Percentiles rank a stretch among this genome's conserved stretches.
Conservation (phyloP, 78 protist species). For the Dictyostelium citrinum region DNA sequence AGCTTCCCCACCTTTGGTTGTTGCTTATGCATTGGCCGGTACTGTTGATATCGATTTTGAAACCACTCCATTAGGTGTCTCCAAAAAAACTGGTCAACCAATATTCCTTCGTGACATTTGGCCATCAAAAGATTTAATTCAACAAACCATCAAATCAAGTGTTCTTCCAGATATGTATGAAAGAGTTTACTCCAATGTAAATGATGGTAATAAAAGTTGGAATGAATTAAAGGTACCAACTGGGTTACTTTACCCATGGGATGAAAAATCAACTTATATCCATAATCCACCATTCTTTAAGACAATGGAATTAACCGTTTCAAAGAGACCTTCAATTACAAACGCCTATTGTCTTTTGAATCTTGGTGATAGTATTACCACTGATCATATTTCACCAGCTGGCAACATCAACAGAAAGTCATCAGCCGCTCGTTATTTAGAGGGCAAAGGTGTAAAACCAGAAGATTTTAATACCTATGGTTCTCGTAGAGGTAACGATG, state of each 20-base stretch:
- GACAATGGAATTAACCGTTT: constrained; percentile 76
- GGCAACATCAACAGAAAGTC: constrained; percentile 83
- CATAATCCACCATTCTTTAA: constrained; percentile 91
- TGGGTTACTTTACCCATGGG: constrained; percentile 89
- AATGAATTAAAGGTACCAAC: constrained; percentile 80
- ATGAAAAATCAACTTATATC: constrained; percentile 88
- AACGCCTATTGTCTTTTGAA: constrained; percentile 85
- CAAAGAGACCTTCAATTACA: constrained; percentile 42
- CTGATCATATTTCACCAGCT: constrained; percentile 91
- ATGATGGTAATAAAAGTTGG: constrained; percentile 89
- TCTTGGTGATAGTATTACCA: constrained; percentile 92
- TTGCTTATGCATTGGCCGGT: constrained; percentile 95
- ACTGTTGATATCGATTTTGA: constrained; percentile 87
- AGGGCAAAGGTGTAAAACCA: constrained; percentile 73
- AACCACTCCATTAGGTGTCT: constrained; percentile 75
- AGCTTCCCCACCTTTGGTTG: constrained; percentile 93
- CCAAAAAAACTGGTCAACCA: constrained; percentile 60
- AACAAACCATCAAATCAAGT: constrained; percentile 29
- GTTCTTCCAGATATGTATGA: constrained; percentile 85
- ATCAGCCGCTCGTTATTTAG: constrained; percentile 90
- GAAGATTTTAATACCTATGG: constrained; percentile 92
- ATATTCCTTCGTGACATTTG: constrained; percentile 92
- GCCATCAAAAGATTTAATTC: constrained; percentile 90
- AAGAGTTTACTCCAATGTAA: constrained; percentile 75
- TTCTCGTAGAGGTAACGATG: constrained; percentile 92